Percentiles rank a stretch among this genome's conserved stretches.
Conservation (phyloP, 768 basidiomycete genomes). For the Russula sp. region DNA sequence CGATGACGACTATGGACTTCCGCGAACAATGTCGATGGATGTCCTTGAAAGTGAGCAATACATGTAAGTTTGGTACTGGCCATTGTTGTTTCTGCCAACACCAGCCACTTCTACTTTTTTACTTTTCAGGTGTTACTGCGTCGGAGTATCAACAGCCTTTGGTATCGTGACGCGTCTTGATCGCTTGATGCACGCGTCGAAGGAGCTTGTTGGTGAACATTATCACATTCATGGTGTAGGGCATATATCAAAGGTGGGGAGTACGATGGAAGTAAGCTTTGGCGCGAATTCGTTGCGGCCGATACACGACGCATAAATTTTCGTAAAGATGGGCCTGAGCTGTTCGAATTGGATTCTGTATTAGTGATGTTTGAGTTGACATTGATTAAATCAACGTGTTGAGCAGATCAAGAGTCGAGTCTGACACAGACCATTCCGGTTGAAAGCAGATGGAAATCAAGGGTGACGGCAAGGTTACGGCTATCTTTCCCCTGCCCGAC, state of each 20-base stretch:
- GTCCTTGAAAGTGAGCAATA: slow-evolving; percentile 76
- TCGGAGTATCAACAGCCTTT: slow-evolving; percentile 63
- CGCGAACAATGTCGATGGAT: slow-evolving; percentile 59
- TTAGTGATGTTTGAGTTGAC: background rate
- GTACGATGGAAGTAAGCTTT: slow-evolving; percentile 29
- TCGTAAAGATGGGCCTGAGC: too few relatives aligned
- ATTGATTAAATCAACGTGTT: background rate
- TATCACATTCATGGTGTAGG: slow-evolving; percentile 76
- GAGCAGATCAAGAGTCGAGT: too few relatives aligned
- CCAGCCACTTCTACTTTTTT: background rate
- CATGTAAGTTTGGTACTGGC: slow-evolving; percentile 40
- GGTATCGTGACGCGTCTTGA: slow-evolving; percentile 69
- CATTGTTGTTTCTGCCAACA: background rate
- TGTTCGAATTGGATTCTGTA: too few relatives aligned
- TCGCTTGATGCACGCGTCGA: slow-evolving; percentile 69
- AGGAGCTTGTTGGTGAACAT: slow-evolving; percentile 82
- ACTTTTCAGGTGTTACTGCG: slow-evolving; percentile 56
- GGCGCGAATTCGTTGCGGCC: slow-evolving; percentile 27
- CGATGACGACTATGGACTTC: slow-evolving; percentile 70
- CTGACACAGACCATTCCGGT: too few relatives aligned
- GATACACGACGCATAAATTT: slow-evolving; percentile 8
- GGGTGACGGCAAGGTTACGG: too few relatives aligned
- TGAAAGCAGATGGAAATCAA: too few relatives aligned
- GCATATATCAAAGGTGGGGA: slow-evolving; percentile 21
- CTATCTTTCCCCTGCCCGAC: background rate